A percentile compares a stretch with the other conserved stretches of the same genome.
These are phyloP conservation scores for Rubroboletus pulcherrimus DNA, from an alignment of 768 basidiomycete genomes.

Conservation along the genomic window DNA sequence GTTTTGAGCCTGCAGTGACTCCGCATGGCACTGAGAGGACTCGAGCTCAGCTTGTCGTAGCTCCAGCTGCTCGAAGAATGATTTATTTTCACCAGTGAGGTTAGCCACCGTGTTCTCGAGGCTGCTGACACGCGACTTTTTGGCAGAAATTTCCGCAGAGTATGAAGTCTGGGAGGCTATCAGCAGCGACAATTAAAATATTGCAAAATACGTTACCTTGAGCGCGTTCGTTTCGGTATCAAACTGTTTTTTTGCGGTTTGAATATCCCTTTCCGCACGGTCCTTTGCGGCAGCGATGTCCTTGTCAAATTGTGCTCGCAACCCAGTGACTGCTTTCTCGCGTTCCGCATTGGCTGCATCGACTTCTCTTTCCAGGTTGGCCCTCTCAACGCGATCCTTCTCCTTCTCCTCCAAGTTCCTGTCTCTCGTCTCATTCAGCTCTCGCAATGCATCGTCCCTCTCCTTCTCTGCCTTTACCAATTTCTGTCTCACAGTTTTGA, in stretches of 20 bases:
- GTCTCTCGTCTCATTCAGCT: conserved; percentile 48
- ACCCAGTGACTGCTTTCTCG: conserved; percentile 54
- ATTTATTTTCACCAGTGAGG: conserved; percentile 70
- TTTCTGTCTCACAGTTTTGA: conserved; percentile 96
- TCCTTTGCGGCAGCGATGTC: conserved; percentile 61
- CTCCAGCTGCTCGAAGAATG: conserved; percentile 84
- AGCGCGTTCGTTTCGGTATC: conserved; percentile 71
- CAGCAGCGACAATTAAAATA: conserved; percentile 7
- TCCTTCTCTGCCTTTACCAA: conserved; percentile 97
- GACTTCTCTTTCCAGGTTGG: conserved; percentile 59
- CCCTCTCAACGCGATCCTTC: conserved; percentile 43
- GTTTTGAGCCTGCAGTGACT: conserved; percentile 71
- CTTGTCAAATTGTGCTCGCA: conserved; percentile 69
- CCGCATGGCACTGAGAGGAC: conserved; percentile 70
- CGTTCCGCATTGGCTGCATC: conserved; percentile 57
- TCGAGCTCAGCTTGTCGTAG: conserved; percentile 88
- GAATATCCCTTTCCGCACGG: conserved; percentile 70
- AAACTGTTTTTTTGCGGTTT: conserved; percentile 60
- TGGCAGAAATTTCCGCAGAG: conserved; percentile 60
- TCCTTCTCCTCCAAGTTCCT: conserved; percentile 49
- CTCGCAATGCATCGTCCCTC: conserved; percentile 71
- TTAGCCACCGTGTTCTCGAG: conserved; percentile 71
- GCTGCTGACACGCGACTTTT: conserved; percentile 57
- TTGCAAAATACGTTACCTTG: conserved; percentile 48
- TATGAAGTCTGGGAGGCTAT: conserved; percentile 52